Evolutionary conservation across 768 basidiomycete species (phyloP).

Genomic region (Boletales sp.): DNA sequence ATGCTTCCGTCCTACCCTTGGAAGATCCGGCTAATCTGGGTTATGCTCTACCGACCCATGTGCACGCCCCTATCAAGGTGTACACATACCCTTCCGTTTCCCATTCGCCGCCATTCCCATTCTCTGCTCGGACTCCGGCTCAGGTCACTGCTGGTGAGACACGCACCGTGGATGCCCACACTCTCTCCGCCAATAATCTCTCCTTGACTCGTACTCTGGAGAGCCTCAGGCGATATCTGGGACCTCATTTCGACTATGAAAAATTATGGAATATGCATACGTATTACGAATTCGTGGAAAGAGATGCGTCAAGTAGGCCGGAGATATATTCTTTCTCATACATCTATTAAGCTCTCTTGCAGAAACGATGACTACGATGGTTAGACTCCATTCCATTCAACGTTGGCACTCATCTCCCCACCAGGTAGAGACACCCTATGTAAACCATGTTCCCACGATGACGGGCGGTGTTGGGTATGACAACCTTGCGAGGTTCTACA

Average conservation of each 20-base stretch:
- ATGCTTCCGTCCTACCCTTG: slow-evolving; percentile 26
- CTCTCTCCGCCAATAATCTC: slow-evolving; percentile 33
- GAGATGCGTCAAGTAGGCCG: slow-evolving; percentile 36
- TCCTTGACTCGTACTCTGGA: slow-evolving; percentile 38
- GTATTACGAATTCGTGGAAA: slow-evolving; percentile 40
- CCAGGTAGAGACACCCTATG: slow-evolving; percentile 40
- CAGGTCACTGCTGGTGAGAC: slow-evolving; percentile 14
- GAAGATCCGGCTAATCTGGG: slow-evolving; percentile 21
- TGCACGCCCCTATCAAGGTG: slow-evolving; percentile 27
- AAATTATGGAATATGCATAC: slow-evolving; percentile 46
- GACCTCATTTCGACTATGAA: slow-evolving; percentile 45
- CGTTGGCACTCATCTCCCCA: neutral
- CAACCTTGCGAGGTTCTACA: slow-evolving; percentile 46
- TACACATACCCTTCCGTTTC: slow-evolving; percentile 37
- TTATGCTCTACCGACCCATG: slow-evolving; percentile 22
- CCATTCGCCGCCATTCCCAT: slow-evolving; percentile 36
- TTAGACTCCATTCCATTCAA: slow-evolving; percentile 6
- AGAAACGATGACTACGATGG: slow-evolving; percentile 45
- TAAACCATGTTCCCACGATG: slow-evolving; percentile 42
- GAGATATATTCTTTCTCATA: neutral
- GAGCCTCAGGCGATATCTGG: slow-evolving; percentile 33
- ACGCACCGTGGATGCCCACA: slow-evolving; percentile 27
- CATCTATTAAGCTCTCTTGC: neutral
- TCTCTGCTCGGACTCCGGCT: slow-evolving; percentile 31
- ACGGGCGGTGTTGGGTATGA: slow-evolving; percentile 44